Conservation (phyloP, 2,329 filamentous ascomycete species). For the Cladorrhinum sp. region DNA sequence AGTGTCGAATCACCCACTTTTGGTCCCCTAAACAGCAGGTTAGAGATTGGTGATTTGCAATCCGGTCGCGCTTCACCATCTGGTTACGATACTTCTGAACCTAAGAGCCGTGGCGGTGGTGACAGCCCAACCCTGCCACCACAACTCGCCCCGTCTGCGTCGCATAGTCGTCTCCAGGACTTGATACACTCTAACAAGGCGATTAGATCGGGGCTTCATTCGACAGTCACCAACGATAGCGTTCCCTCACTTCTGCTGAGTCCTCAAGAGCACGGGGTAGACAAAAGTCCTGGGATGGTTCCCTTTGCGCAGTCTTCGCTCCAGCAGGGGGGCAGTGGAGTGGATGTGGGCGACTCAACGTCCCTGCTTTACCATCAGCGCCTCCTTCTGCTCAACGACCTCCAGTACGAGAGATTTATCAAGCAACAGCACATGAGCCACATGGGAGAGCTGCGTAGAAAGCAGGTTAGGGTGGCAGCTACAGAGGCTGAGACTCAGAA, state of each 20-base stretch:
- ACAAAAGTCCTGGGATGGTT: slow-evolving; percentile 35
- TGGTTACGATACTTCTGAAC: slow-evolving; percentile 44
- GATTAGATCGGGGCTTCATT: slow-evolving; percentile 54
- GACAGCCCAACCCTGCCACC: slow-evolving; percentile 65
- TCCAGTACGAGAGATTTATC: slow-evolving; percentile 79
- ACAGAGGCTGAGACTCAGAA: slow-evolving; percentile 81
- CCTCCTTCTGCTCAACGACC: slow-evolving; percentile 72
- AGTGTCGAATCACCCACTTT: slow-evolving; percentile 10
- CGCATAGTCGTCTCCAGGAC: slow-evolving; percentile 57
- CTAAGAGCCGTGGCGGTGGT: slow-evolving; percentile 38
- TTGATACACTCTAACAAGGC: slow-evolving; percentile 59
- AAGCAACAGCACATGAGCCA: slow-evolving; percentile 81
- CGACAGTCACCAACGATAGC: slow-evolving; percentile 56
- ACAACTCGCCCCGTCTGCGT: slow-evolving; percentile 44
- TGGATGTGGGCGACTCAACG: slow-evolving; percentile 39
- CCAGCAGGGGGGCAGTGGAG: slow-evolving; percentile 30
- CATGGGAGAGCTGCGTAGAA: slow-evolving; percentile 73
- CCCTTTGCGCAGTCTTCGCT: slow-evolving; percentile 29
- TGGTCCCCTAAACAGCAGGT: slow-evolving; percentile 19
- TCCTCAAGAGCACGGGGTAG: slow-evolving; percentile 45
- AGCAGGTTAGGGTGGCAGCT: slow-evolving; percentile 72
- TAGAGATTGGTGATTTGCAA: slow-evolving; percentile 46
- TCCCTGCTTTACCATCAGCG: slow-evolving; percentile 68
- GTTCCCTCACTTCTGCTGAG: slow-evolving; percentile 52
- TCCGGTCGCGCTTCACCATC: slow-evolving; percentile 47